Evolutionary conservation across 306 rosid species (phyloP).

Genomic region (Chamaecrista fasciculata): DNA sequence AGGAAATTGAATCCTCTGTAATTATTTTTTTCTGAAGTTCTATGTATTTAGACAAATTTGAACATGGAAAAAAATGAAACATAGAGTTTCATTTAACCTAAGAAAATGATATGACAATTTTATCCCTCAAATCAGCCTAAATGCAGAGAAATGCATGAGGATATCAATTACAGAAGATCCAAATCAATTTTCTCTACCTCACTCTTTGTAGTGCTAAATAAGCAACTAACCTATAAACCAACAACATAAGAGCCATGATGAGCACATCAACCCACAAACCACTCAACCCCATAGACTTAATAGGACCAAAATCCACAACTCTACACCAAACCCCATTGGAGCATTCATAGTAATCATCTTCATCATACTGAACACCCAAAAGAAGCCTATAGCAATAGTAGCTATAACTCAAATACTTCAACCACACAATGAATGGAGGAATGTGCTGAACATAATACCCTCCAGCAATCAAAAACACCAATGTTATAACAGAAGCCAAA

Average conservation of each 20-base stretch:
- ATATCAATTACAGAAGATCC: too few species aligned
- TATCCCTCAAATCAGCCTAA: too few species aligned
- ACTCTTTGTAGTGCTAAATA: conserved; percentile 73
- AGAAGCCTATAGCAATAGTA: conserved; percentile 81
- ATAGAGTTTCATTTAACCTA: too few species aligned
- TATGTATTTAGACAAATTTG: too few species aligned
- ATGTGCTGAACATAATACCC: conserved; percentile 77
- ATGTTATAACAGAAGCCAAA: conserved; percentile 75
- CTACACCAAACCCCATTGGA: conserved; percentile 58
- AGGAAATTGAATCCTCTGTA: too few species aligned
- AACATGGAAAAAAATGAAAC: too few species aligned
- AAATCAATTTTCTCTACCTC: conserved; percentile 46
- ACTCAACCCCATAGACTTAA: conserved; percentile 59
- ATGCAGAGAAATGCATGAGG: too few species aligned
- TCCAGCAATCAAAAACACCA: conserved; percentile 83
- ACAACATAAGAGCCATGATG: conserved; percentile 67
- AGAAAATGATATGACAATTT: too few species aligned
- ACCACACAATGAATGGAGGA: conserved; percentile 76
- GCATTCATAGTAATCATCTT: conserved; percentile 71
- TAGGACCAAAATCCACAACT: conserved; percentile 56
- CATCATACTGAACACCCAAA: conserved; percentile 68
- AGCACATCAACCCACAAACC: conserved; percentile 66
- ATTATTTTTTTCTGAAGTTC: too few species aligned
- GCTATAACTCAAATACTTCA: conserved; percentile 79
- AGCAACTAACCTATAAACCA: conserved; percentile 70